Evolutionary conservation across 1,284 basidiomycete species (phyloP), one percentile per base, ranked within the genome.

Genomic region (Trichosporon inkin): DNA sequence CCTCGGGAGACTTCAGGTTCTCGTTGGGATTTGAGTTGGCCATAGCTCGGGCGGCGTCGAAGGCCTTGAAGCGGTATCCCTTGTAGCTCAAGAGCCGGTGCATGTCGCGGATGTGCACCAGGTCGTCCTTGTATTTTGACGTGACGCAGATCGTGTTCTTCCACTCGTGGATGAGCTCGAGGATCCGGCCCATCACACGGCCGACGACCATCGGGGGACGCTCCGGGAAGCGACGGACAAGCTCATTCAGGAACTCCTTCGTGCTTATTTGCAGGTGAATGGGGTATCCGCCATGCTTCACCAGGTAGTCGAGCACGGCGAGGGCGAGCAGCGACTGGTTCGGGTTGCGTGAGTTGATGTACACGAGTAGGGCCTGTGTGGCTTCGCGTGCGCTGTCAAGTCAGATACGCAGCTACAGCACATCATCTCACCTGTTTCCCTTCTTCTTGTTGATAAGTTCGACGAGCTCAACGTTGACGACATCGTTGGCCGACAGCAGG

Each of bases 41-140:
- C 58, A 80, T 73, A 0, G 80, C 78, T 75, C 82, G 62, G 70
- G 80, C 65, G 80, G 82, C 65, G 80, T 79, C 62, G 79, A 75
- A 70, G 84, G 81, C 88, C 62, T 91, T 86, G 80, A 97, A 97
- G 10, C 92, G 85, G 78, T 97, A 97, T 1, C 93, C 82, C 76
- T 99, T 99, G 83, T 96, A 98, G 10, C 86, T 89, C 62, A 99
- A 80, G 58, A 99, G 79, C 17, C 95, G 81, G 78, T 98, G 91
- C 96, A 99, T 99, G 79, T 99, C 96, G 64, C 95, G 81, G 65
- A 99, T 97, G 72, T 99, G 97, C 3, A 90, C 91, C 53, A 99
- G 81, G 78, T 99, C 96, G 63, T 99, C 96, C 76, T 92, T 92
- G 85, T 93, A 93, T 73, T 94, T 87, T 59, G 88, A 91, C 40